Evolutionary conservation across 768 basidiomycete species (phyloP), one percentile per base, ranked within the genome.

Genomic region (Xerocomellus amylosporus): DNA sequence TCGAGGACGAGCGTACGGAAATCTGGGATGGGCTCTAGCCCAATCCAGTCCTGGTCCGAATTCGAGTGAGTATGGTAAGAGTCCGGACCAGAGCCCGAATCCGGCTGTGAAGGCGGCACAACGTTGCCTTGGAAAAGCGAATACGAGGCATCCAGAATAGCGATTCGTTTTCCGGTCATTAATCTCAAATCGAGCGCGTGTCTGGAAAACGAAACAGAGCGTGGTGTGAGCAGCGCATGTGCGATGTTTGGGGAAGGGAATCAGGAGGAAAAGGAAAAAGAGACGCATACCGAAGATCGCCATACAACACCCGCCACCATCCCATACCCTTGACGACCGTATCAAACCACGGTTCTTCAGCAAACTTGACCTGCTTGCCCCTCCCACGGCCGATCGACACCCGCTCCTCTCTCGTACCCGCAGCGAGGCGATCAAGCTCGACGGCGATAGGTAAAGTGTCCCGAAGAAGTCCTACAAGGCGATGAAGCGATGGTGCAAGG

Each of bases 161-260:
- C 82, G 13, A 92, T 79, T 13, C 83, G 82, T 58, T 81, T 78
- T 34, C 76, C 77, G 12, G 75, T 79, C 81, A 91, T 82, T 63
- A 91, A 75, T 61, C 90, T 82, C 68, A 91, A 83, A 66, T 93
- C 90, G 49, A 93, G 75, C 0, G 88, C 90, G 65, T 91, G 83
- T 62, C 88, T 89, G 40, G 13, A 24, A 53, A 22, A 28, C 4
- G n/a, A 41, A 34, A 5, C 8, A 10, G 30, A 4, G 30, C 2
- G 17, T 5, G 12, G 14, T 5, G 15, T 28, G 24, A 49, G 49
- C 4, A 13, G 26, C 10, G 40, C 44, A 36, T 22, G 42, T 52
- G 20, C 10, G 30, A 12, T 4, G 28, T 39, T 22, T 24, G 17
- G 15, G 10, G 30, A 30, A 33, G 20, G 14, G 19, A 37, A 10